A percentile compares a stretch with the other conserved stretches of the same genome.
Evolutionary conservation across 108 stramenopile species (phyloP).

Genomic region (Fragilaria crotonensis): DNA sequence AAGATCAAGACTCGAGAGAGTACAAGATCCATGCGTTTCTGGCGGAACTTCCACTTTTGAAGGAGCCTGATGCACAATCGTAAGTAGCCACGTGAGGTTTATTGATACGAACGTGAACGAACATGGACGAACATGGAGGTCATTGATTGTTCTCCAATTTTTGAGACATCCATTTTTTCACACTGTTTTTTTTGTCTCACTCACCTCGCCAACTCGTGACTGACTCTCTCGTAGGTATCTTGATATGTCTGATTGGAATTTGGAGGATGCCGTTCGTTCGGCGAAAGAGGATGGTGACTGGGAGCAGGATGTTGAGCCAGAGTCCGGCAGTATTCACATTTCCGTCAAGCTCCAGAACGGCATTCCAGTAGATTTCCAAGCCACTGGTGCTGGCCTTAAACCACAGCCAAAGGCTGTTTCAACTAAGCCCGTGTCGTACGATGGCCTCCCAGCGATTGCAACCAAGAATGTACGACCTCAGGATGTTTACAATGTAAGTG

Average conservation of each 20-base stretch:
- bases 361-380: neutral
- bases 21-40: slow-evolving; percentile 71
- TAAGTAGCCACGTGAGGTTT: slow-evolving; percentile 19
- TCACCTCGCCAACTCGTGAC: neutral
- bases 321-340: neutral
- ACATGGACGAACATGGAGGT: neutral
- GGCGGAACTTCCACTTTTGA: slow-evolving; percentile 56
- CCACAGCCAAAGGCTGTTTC: neutral
- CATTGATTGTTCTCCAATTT: neutral
- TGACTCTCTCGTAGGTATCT: slow-evolving; percentile 27
- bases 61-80: slow-evolving; percentile 57
- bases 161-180: neutral
- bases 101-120: neutral
- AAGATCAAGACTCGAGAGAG: slow-evolving; percentile 73
- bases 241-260: slow-evolving; percentile 73
- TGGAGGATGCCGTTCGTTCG: slow-evolving; percentile 56
- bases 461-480: slow-evolving; percentile 27
- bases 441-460: slow-evolving; percentile 28
- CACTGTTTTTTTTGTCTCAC: neutral
- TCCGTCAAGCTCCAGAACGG: neutral
- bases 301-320: slow-evolving; percentile 16
- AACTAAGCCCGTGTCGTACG: slow-evolving; percentile 11
- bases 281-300: slow-evolving; percentile 74
- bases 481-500: slow-evolving; percentile 38
- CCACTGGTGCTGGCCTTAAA: neutral